Conservation (phyloP, 768 basidiomycete genomes). For the Calocybe indica region DNA sequence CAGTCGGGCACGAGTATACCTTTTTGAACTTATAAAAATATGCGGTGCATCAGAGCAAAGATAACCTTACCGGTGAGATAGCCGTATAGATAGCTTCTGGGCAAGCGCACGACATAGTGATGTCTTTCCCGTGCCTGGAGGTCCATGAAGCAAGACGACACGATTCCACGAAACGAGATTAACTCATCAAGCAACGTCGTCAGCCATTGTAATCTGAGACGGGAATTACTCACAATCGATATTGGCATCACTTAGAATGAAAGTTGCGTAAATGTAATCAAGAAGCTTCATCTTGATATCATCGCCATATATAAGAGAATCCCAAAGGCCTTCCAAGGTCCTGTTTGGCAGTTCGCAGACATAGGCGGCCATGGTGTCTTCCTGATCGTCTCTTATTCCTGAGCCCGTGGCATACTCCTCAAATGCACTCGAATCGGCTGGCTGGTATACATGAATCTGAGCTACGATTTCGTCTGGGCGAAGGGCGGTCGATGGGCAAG, state of each 20-base stretch:
- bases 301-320: slow-evolving; percentile 77
- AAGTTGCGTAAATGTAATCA: slow-evolving; percentile 92
- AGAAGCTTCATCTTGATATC: slow-evolving; percentile 84
- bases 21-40: slow-evolving; percentile 20
- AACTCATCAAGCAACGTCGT: slow-evolving; percentile 32
- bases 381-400: slow-evolving; percentile 54
- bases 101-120: slow-evolving; percentile 91
- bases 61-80: slow-evolving; percentile 65
- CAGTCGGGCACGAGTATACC: slow-evolving; percentile 81
- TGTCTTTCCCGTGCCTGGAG: slow-evolving; percentile 97
- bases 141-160: slow-evolving; percentile 90
- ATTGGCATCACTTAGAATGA: slow-evolving; percentile 85
- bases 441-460: slow-evolving; percentile 87
- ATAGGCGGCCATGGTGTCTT: slow-evolving; percentile 81
- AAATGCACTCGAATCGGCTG: slow-evolving; percentile 57
- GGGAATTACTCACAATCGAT: slow-evolving; percentile 61
- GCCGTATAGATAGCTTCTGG: slow-evolving; percentile 89
- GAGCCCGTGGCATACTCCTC: slow-evolving; percentile 68
- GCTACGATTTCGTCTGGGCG: slow-evolving; percentile 55
- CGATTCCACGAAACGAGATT: slow-evolving; percentile 96
- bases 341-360: slow-evolving; percentile 84
- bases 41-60: slow-evolving; percentile 2
- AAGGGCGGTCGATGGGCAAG: slow-evolving; percentile 49
- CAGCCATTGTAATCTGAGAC: slow-evolving; percentile 3
- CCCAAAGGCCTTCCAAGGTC: slow-evolving; percentile 90